Percentiles rank a stretch among this genome's conserved stretches.
phyloP scores from a whole-genome alignment of 1,284 basidiomycete genomes.

The Somion occarium region DNA sequence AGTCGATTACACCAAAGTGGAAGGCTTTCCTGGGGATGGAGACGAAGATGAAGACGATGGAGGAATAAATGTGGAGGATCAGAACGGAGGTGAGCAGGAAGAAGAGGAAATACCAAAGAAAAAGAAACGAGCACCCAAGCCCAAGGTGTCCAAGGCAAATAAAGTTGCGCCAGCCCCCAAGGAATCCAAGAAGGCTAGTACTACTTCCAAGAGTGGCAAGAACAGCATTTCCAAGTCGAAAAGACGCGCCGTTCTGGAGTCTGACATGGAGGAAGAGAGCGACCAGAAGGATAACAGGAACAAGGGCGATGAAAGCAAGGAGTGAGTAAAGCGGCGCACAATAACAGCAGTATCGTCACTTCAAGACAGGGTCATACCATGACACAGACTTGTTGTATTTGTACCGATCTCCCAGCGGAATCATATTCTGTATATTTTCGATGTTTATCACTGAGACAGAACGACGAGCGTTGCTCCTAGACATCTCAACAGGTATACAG shows the following conservation, averaged over 20 bases:
- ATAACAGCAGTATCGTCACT: too few relatives aligned
- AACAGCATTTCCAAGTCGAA: not conserved
- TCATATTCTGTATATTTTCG: too few relatives aligned
- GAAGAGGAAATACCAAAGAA: not conserved
- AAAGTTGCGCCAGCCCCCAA: not conserved
- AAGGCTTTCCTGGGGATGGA: constrained; percentile 18
- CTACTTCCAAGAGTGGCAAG: not conserved
- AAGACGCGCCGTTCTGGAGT: constrained; percentile 2
- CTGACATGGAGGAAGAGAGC: constrained; percentile 2
- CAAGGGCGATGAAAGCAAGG: not conserved
- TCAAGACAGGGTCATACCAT: too few relatives aligned
- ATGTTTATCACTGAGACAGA: too few relatives aligned
- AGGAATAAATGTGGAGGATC: constrained; percentile 22
- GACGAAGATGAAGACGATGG: constrained; percentile 29
- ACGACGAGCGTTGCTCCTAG: too few relatives aligned
- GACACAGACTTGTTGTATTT: too few relatives aligned
- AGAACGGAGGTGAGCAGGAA: not conserved
- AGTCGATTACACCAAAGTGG: constrained; percentile 32
- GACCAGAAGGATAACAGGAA: not conserved
- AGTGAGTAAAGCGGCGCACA: too few relatives aligned
- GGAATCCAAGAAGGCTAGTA: not conserved
- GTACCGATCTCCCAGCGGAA: too few relatives aligned
- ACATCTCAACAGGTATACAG: too few relatives aligned
- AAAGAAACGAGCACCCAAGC: not conserved
- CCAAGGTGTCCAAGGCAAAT: not conserved